Evolutionary conservation across 2,329 filamentous ascomycete genomes (phyloP).

Genomic region (Fonsecaea monophora): DNA sequence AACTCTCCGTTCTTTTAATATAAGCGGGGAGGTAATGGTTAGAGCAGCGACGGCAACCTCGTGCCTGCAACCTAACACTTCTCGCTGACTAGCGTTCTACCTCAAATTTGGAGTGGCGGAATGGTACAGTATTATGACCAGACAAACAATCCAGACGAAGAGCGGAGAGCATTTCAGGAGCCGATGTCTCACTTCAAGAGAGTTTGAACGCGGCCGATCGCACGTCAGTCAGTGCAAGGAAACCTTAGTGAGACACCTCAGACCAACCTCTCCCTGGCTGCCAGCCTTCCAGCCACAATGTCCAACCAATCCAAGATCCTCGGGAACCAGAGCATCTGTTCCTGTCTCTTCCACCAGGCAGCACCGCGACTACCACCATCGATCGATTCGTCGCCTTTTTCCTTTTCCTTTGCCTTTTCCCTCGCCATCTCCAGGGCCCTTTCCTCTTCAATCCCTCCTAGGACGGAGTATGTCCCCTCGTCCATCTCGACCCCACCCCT

Average conservation of each 20-base stretch:
- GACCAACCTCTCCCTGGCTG: slow-evolving; percentile 3
- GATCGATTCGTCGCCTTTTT: neutral
- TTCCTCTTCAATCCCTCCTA: slow-evolving; percentile 31
- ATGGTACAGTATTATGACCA: too few relatives aligned
- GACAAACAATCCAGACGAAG: too few relatives aligned
- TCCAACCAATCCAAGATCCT: slow-evolving; percentile 30
- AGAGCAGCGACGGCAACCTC: too few relatives aligned
- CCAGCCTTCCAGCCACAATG: slow-evolving; percentile 22
- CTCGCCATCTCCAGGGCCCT: slow-evolving; percentile 23
- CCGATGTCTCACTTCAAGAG: too few relatives aligned
- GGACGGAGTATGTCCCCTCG: slow-evolving; percentile 42
- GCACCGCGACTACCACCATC: slow-evolving; percentile 17
- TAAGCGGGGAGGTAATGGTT: too few relatives aligned
- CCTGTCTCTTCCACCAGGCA: slow-evolving; percentile 33
- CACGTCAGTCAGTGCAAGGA: too few relatives aligned
- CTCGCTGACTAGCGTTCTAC: too few relatives aligned
- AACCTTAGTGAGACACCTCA: neutral
- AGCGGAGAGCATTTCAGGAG: too few relatives aligned
- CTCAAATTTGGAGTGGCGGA: too few relatives aligned
- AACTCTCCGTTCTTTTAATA: too few relatives aligned
- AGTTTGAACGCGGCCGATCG: too few relatives aligned
- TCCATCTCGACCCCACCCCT: slow-evolving; percentile 50
- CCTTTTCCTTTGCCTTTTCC: neutral
- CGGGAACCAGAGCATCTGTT: slow-evolving; percentile 35
- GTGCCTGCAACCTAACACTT: too few relatives aligned